Percentiles rank a stretch among this genome's conserved stretches.
phyloP scores from a whole-genome alignment of 306 rosid genomes.

The Dalbergia cochinchinensis region DNA sequence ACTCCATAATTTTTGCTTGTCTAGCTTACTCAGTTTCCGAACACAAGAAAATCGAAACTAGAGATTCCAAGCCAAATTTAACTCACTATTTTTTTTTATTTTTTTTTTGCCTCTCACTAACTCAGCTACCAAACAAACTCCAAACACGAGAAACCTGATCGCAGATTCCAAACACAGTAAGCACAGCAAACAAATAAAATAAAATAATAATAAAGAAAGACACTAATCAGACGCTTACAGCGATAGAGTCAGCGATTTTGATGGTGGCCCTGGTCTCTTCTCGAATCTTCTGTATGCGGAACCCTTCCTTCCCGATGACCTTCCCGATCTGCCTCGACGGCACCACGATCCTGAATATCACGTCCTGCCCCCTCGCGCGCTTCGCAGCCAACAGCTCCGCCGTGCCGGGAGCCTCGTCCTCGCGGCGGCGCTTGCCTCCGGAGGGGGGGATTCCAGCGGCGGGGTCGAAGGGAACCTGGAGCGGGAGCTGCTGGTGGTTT shows the following conservation, averaged over 20 bases:
- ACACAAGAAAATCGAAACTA: neutral
- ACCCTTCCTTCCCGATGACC: slow-evolving; percentile 93
- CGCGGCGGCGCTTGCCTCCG: slow-evolving; percentile 78
- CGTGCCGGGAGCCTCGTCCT: slow-evolving; percentile 57
- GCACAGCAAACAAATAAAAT: too few relatives aligned
- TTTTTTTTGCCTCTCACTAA: neutral
- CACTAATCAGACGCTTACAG: slow-evolving; percentile 50
- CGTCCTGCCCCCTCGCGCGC: slow-evolving; percentile 77
- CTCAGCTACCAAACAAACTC: slow-evolving; percentile 13
- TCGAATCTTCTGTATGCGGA: slow-evolving; percentile 88
- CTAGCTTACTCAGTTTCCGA: neutral
- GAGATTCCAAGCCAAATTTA: neutral
- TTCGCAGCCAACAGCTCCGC: slow-evolving; percentile 62
- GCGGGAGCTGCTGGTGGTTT: slow-evolving; percentile 19
- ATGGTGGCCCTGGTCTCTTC: slow-evolving; percentile 78
- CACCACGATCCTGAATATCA: slow-evolving; percentile 79
- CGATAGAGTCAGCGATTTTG: slow-evolving; percentile 87
- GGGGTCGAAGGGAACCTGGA: slow-evolving; percentile 44
- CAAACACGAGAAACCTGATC: too few relatives aligned
- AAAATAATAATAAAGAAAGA: neutral
- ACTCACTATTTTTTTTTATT: neutral
- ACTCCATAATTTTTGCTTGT: neutral
- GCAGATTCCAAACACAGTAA: neutral
- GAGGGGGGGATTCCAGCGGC: slow-evolving; percentile 42
- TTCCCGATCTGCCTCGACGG: slow-evolving; percentile 96